phyloP scores from a whole-genome alignment of 345 rosid genomes.

The Gossypium herbaceum region DNA sequence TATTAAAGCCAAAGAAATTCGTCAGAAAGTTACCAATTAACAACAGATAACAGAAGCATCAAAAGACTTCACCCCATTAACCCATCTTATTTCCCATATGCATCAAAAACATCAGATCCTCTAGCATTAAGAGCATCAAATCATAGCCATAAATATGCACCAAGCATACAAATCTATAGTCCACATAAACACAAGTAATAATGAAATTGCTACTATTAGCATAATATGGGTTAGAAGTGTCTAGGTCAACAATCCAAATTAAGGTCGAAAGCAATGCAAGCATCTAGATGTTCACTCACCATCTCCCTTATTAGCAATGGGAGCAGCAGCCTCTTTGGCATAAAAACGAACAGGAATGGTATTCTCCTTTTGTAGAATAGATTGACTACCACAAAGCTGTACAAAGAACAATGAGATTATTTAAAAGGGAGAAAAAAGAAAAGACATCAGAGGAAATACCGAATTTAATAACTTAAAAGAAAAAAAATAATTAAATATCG shows the following conservation, averaged over 20 bases:
- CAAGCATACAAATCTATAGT: background rate
- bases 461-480: background rate
- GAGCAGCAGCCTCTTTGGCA: constrained; percentile 71
- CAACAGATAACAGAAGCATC: background rate
- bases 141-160: background rate
- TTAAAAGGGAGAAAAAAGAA: background rate
- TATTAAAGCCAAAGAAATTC: constrained; percentile 14
- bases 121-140: background rate
- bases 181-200: background rate
- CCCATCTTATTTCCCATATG: background rate
- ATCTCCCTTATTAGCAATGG: constrained; percentile 70
- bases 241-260: background rate
- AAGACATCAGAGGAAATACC: background rate
- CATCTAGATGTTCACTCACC: constrained; percentile 38
- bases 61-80: background rate
- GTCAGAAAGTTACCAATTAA: background rate
- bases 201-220: background rate
- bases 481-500: background rate
- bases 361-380: constrained; percentile 45
- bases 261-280: background rate
- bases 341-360: constrained; percentile 59
- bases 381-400: constrained; percentile 55
- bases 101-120: background rate
- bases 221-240: background rate
- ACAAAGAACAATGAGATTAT: background rate